Percentiles rank a stretch among this genome's conserved stretches.
phyloP scores from a whole-genome alignment of 2,329 filamentous ascomycete species.

The Cladobotryum protrusum region DNA sequence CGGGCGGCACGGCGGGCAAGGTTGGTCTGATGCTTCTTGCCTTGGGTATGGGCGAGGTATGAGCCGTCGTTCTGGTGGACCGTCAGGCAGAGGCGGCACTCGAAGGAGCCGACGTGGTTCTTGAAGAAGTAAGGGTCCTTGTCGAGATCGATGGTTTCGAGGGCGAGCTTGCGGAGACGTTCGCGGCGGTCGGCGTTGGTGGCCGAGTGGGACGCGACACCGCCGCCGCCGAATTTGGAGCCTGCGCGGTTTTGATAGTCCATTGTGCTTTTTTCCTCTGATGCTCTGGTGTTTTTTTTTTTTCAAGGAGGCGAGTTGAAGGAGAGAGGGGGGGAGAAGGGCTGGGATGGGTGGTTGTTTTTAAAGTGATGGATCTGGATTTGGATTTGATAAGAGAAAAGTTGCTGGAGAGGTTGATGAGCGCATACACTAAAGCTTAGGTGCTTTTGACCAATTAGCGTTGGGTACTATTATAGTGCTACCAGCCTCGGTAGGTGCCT shows the following conservation, averaged over 20 bases:
- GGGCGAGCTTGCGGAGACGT: constrained; percentile 92
- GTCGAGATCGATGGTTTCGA: constrained; percentile 98
- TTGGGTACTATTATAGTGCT: background rate
- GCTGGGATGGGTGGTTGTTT: background rate
- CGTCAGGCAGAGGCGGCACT: constrained; percentile 92
- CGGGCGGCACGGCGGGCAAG: constrained; percentile 91
- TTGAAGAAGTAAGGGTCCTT: constrained; percentile 99
- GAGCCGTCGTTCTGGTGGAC: constrained; percentile 99
- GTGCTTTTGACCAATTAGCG: background rate
- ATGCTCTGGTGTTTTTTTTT: background rate
- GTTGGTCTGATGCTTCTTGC: constrained; percentile 98
- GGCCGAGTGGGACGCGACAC: constrained; percentile 86
- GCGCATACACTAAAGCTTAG: no score
- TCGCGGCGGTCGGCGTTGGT: constrained; percentile 97
- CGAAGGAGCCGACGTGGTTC: constrained; percentile 96
- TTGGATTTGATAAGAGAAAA: no score
- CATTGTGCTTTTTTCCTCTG: constrained; percentile 34
- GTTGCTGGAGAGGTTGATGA: no score
- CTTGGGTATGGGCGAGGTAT: constrained; percentile 97
- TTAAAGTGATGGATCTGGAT: background rate
- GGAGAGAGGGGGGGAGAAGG: background rate
- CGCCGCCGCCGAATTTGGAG: constrained; percentile 96
- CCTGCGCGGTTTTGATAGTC: constrained; percentile 87
- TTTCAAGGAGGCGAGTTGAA: background rate
- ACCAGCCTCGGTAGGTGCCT: no score